phyloP scores from a whole-genome alignment of 495 filamentous ascomycete genomes.

The Trichoderma gamsii region DNA sequence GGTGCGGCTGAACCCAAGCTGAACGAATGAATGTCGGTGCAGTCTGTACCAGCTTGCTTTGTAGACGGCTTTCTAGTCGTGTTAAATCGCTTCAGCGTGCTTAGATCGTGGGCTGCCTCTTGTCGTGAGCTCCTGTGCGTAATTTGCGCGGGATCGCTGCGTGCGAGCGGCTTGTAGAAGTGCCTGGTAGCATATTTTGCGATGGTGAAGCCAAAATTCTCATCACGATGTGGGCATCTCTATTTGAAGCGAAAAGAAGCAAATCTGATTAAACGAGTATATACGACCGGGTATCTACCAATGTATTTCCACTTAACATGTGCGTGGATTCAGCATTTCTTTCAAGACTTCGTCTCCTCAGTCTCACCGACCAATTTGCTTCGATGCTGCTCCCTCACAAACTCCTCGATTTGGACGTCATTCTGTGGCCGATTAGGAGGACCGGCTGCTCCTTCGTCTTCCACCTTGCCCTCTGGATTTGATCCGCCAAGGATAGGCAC shows the following conservation, averaged over 20 bases:
- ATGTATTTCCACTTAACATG: background rate
- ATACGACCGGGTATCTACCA: background rate
- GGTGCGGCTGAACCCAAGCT: background rate
- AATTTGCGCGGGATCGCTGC: background rate
- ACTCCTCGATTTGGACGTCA: constrained; percentile 32
- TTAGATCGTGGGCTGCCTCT: background rate
- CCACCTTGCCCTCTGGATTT: constrained; percentile 13
- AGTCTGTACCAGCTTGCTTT: background rate
- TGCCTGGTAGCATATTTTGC: background rate
- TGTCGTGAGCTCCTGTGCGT: background rate
- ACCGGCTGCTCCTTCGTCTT: background rate
- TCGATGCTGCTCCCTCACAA: constrained; percentile 32
- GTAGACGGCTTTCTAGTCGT: background rate
- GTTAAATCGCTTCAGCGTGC: background rate
- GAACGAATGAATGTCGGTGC: background rate
- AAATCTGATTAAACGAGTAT: background rate
- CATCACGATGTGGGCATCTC: background rate
- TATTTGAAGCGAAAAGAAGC: background rate
- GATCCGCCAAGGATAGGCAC: background rate
- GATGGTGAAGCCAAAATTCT: background rate
- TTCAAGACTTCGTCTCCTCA: background rate
- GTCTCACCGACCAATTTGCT: constrained; percentile 20
- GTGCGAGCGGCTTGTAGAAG: background rate
- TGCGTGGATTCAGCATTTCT: background rate
- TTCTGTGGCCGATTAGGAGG: constrained; percentile 30